Evolutionary conservation across 2,329 filamentous ascomycete species (phyloP).

Genomic region (Pyrenophora tritici-repentis): DNA sequence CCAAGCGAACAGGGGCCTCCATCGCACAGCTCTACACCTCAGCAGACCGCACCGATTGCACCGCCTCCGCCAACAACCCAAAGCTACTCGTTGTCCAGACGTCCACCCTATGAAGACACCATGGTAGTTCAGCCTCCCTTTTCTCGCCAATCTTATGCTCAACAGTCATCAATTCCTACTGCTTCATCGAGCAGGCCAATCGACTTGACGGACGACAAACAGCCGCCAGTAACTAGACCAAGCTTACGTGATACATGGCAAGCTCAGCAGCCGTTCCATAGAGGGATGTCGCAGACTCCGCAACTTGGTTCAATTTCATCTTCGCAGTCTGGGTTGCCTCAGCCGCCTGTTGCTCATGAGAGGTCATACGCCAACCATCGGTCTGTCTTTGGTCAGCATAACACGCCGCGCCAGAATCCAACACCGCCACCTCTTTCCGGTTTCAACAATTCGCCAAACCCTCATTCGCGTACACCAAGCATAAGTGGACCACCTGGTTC

Average conservation of each 20-base stretch:
- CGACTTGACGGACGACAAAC: constrained; percentile 40
- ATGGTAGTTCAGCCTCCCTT: constrained; percentile 33
- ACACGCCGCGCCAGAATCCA: constrained; percentile 37
- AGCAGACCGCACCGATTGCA: constrained; percentile 40
- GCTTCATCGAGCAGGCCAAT: constrained; percentile 32
- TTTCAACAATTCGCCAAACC: constrained; percentile 41
- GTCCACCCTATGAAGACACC: constrained; percentile 33
- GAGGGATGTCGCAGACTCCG: constrained; percentile 34
- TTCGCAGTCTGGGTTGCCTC: constrained; percentile 34
- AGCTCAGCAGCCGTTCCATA: constrained; percentile 33
- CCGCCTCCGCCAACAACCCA: constrained; percentile 37
- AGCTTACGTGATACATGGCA: constrained; percentile 39
- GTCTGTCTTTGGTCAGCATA: constrained; percentile 42
- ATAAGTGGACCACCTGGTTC: constrained; percentile 36
- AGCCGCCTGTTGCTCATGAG: constrained; percentile 30
- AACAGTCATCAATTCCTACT: constrained; percentile 31
- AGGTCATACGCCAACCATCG: constrained; percentile 36
- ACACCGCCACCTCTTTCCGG: constrained; percentile 39
- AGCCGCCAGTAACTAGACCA: constrained; percentile 20
- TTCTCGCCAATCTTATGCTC: constrained; percentile 32
- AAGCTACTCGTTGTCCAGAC: constrained; percentile 25
- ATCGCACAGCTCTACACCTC: constrained; percentile 44
- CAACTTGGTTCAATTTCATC: constrained; percentile 31
- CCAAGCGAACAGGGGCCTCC: constrained; percentile 38
- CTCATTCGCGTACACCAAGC: constrained; percentile 44